A percentile compares a stretch with the other conserved stretches of the same genome.
phyloP scores from a whole-genome alignment of 202 grass and related monocot species.

The Brachypodium distachyon region DNA sequence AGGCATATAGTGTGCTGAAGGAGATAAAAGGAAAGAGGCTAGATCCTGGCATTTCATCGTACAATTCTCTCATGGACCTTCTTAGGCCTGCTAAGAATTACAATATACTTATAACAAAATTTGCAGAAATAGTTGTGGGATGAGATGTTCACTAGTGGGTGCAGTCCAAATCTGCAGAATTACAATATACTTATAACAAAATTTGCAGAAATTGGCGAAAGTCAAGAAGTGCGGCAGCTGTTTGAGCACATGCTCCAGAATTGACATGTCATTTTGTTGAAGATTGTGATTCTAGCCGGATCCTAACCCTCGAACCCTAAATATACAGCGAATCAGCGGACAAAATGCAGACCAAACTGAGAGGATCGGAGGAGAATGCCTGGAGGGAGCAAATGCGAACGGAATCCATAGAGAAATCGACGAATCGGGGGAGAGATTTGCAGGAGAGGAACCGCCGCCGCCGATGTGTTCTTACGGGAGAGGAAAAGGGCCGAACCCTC shows the following conservation, averaged over 20 bases:
- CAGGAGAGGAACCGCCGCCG: no score
- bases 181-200: constrained; percentile 87
- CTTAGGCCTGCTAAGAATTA: constrained; percentile 88
- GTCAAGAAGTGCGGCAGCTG: constrained; percentile 46
- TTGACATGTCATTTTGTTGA: constrained; percentile 68
- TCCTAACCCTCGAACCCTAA: no score
- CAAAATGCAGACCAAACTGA: no score
- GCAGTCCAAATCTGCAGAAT: constrained; percentile 66
- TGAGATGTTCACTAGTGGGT: constrained; percentile 81
- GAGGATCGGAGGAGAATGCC: no score
- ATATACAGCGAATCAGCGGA: no score
- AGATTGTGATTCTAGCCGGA: no score
- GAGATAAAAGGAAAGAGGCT: constrained; percentile 63
- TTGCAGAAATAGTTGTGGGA: constrained; percentile 80
- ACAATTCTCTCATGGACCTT: constrained; percentile 84
- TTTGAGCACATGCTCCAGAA: constrained; percentile 72
- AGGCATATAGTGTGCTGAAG: constrained; percentile 81
- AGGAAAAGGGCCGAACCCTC: no score
- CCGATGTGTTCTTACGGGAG: no score
- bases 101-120: constrained; percentile 77
- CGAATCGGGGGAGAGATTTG: no score
- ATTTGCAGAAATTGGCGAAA: constrained; percentile 54
- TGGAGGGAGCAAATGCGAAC: no score
- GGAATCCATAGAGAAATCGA: no score
- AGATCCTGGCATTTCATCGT: constrained; percentile 51